Evolutionary conservation across 2,329 filamentous ascomycete genomes (phyloP).

Genomic region (Apiospora aurea): DNA sequence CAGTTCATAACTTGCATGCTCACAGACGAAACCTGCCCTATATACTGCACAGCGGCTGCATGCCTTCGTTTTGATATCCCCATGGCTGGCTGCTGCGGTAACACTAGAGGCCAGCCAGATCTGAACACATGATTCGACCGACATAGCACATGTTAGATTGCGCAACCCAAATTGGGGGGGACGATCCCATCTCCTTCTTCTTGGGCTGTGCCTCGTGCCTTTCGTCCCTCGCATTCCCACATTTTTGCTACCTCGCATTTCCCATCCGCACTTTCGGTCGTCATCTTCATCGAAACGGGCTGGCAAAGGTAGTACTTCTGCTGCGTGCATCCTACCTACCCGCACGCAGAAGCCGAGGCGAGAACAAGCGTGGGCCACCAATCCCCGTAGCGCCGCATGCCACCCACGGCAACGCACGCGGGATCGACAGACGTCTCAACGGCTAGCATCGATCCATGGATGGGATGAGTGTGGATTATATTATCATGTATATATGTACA

Average conservation of each 20-base stretch:
- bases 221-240: conserved; percentile 17
- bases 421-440: conserved; percentile 19
- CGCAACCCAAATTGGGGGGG: neutral
- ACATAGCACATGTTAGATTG: conserved; percentile 11
- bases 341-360: conserved; percentile 6
- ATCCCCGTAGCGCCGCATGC: conserved; percentile 16
- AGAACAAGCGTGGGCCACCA: conserved; percentile 1
- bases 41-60: conserved; percentile 14
- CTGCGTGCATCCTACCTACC: neutral
- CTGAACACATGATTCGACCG: conserved; percentile 12
- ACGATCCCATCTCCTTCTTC: neutral
- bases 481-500: neutral
- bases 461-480: conserved; percentile 17
- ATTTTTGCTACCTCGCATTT: conserved; percentile 19
- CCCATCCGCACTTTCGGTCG: neutral
- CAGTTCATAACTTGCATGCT: neutral
- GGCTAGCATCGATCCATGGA: conserved; percentile 16
- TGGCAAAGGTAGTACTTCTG: neutral
- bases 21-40: neutral
- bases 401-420: conserved; percentile 7
- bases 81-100: neutral
- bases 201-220: neutral
- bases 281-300: conserved; percentile 5
- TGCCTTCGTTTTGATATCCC: neutral
- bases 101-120: neutral